Conservation (phyloP, 768 basidiomycete species). For the Dioszegia hungarica region DNA sequence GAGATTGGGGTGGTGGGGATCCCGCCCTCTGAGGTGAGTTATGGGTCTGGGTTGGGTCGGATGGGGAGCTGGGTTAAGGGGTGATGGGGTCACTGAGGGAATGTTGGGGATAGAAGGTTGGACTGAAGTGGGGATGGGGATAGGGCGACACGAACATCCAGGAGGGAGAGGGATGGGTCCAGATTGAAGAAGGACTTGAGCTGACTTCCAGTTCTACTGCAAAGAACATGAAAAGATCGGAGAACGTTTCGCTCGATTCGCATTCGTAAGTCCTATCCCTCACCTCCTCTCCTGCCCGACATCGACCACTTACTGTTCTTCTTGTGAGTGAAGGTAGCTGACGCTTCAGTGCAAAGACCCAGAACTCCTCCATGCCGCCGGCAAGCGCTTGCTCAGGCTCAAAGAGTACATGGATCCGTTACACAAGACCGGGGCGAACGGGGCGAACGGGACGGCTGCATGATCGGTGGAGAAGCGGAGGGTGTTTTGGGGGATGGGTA, state of each 20-base stretch:
- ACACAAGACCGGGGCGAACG: background rate
- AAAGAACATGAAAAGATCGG: constrained; percentile 78
- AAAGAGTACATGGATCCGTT: constrained; percentile 57
- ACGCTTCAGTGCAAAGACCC: constrained; percentile 75
- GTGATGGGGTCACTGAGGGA: too few species aligned
- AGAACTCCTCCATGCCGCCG: constrained; percentile 75
- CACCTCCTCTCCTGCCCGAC: too few species aligned
- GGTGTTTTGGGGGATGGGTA: too few species aligned
- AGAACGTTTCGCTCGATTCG: constrained; percentile 79
- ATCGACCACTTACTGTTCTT: too few species aligned
- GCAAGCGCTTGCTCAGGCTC: constrained; percentile 70
- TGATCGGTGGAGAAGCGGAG: background rate
- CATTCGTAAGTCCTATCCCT: constrained; percentile 50
- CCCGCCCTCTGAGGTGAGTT: constrained; percentile 86
- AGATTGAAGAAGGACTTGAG: too few species aligned
- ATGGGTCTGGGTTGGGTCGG: background rate
- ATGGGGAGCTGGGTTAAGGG: too few species aligned
- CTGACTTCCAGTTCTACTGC: constrained; percentile 73
- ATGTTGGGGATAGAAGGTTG: too few species aligned
- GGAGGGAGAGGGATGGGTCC: too few species aligned
- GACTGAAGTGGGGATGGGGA: too few species aligned
- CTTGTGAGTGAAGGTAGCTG: background rate
- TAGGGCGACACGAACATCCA: too few species aligned
- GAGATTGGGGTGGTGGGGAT: constrained; percentile 88
- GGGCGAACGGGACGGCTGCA: background rate